Evolutionary conservation across 371 early-diverging fungal species (phyloP).

Genomic region (Mortierella sp.): DNA sequence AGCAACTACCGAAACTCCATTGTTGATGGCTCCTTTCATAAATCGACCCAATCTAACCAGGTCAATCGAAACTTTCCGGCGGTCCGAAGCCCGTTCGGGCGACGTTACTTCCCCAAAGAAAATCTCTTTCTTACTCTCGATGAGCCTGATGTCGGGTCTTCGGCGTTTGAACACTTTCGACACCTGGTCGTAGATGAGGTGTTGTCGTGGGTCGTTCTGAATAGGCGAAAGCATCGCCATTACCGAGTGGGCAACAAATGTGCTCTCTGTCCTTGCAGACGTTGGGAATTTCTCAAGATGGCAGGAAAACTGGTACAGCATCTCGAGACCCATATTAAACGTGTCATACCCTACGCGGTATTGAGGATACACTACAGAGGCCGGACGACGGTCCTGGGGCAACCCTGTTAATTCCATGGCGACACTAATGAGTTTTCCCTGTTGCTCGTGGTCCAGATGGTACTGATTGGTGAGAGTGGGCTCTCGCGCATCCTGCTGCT

Average conservation of each 20-base stretch:
- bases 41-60: background rate
- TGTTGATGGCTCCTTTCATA: slow-evolving; percentile 5
- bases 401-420: too few relatives aligned
- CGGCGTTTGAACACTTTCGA: background rate
- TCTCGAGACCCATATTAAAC: too few relatives aligned
- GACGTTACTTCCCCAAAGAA: background rate
- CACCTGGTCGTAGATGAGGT: background rate
- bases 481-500: too few relatives aligned
- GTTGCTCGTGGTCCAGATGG: too few relatives aligned
- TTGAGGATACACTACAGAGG: too few relatives aligned
- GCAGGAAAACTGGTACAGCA: background rate
- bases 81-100: background rate
- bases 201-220: background rate
- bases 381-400: too few relatives aligned
- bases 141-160: too few relatives aligned
- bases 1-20: background rate
- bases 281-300: background rate
- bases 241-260: background rate
- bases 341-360: too few relatives aligned
- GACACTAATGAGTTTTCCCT: too few relatives aligned
- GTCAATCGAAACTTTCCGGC: background rate
- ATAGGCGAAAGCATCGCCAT: background rate
- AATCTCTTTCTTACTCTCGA: background rate
- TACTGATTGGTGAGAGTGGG: too few relatives aligned
- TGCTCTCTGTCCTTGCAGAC: background rate